Base-by-base conservation (phyloP, 1,284 basidiomycete genomes). In the Cutaneotrichosporon dermatis region DNA sequence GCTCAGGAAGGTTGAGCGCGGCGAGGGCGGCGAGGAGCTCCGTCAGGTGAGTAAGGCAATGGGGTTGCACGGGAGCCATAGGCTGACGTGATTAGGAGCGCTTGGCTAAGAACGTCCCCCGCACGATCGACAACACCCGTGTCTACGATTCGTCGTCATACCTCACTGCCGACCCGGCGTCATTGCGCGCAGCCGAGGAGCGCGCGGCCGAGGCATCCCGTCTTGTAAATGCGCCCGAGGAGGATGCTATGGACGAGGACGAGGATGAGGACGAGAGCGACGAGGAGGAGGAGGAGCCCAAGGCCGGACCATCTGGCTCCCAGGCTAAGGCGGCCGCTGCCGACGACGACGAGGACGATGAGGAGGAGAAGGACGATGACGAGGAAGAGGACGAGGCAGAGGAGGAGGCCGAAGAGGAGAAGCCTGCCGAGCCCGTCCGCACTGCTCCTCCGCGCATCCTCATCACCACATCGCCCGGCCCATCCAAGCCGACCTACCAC, bases 61-160 rank as follows among this genome's bases (percentile, higher is more conserved):
- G 25, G 25, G 25, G 25, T 25, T 25, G 25, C 25, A 25, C 25
- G 25, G 25, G 4, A 6, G 10, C 16, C 5, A 3, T 16, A 25
- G 25, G 49, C 58, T 63, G 46, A 58, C 36, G 13, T 16, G n/a
- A 25, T 25, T 46, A 92, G 90, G 88, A 86, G 84, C 85, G 92
- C 61, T 79, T 91, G 42, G 83, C 85, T 6, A 85, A 88, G 69
- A 96, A 97, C 80, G 82, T 94, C 16, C 92, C 95, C 0, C 83
- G 85, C 44, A 99, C 95, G 0, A 85, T 98, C 41, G 95, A 99
- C 74, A 98, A 97, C 76, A 90, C 87, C 54, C 86, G 94, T 62
- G 87, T 93, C 75, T 90, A 85, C 75, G 92, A 96, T 69, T 89
- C 90, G 4, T 70, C 64, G 6, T 90, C 89, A 42, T 88, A 88